Percentiles rank a stretch among this genome's conserved stretches.
phyloP scores from a whole-genome alignment of 2,329 filamentous ascomycete genomes.

The Furcasterigmium furcatum region DNA sequence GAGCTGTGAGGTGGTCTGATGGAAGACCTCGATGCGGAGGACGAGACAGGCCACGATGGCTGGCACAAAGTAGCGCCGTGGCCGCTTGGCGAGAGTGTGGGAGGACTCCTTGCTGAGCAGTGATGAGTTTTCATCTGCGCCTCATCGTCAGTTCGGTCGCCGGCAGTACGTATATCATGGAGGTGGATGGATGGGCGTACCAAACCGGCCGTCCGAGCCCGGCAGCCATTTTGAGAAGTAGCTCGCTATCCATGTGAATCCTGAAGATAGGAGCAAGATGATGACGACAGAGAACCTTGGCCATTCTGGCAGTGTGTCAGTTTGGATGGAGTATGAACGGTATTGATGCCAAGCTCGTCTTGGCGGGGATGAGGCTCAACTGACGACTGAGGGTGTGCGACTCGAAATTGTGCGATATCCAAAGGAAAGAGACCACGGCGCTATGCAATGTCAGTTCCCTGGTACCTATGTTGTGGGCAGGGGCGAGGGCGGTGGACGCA shows the following conservation, averaged over 20 bases:
- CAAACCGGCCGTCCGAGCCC: slow-evolving; percentile 36
- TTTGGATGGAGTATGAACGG: neutral
- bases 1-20: slow-evolving; percentile 40
- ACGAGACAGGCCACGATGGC: slow-evolving; percentile 40
- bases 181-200: neutral
- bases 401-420: slow-evolving; percentile 42
- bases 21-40: slow-evolving; percentile 44
- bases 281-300: slow-evolving; percentile 45
- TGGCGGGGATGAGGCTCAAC: slow-evolving; percentile 5
- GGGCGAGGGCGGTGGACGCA: slow-evolving; percentile 10
- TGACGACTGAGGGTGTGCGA: slow-evolving; percentile 46
- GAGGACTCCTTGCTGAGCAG: slow-evolving; percentile 2
- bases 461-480: neutral
- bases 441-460: slow-evolving; percentile 21
- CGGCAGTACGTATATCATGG: too few relatives aligned
- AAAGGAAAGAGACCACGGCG: slow-evolving; percentile 43
- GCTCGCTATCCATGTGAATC: slow-evolving; percentile 35
- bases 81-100: slow-evolving; percentile 36
- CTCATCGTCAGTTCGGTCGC: too few relatives aligned
- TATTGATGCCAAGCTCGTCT: neutral
- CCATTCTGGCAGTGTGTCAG: slow-evolving; percentile 33
- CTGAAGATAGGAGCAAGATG: slow-evolving; percentile 41
- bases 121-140: slow-evolving; percentile 8
- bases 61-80: slow-evolving; percentile 41
- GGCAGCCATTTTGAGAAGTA: slow-evolving; percentile 42